A percentile compares a stretch with the other conserved stretches of the same genome.
Conservation (phyloP, 257 asterid genomes). For the Solanum paucissectum region DNA sequence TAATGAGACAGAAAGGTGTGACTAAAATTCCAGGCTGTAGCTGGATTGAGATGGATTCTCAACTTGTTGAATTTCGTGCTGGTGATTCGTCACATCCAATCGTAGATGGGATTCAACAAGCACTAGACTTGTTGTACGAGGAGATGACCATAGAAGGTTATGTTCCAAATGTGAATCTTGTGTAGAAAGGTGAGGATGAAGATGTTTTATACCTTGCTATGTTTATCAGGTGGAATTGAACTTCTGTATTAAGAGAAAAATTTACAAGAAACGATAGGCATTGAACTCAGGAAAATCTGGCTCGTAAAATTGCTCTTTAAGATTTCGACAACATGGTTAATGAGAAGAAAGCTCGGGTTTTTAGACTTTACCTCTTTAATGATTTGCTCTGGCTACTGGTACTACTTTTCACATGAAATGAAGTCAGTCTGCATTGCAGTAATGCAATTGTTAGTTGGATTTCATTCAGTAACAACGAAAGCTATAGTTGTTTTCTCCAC, state of each 20-base stretch:
- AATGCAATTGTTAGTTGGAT: not conserved
- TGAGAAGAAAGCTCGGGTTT: not conserved
- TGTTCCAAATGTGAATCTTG: slow-evolving; percentile 12
- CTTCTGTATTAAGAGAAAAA: not conserved
- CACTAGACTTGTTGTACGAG: slow-evolving; percentile 48
- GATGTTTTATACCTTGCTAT: not conserved
- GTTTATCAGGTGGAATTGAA: not conserved
- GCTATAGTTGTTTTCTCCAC: not conserved
- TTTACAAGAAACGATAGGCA: not conserved
- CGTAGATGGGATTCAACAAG: slow-evolving; percentile 25
- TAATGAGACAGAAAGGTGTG: slow-evolving; percentile 73
- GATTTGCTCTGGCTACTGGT: not conserved
- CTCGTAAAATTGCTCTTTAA: not conserved
- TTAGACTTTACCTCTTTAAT: not conserved
- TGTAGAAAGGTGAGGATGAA: not conserved
- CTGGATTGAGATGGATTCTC: slow-evolving; percentile 72
- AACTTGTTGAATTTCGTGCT: slow-evolving; percentile 67
- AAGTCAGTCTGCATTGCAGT: not conserved
- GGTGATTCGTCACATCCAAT: slow-evolving; percentile 34
- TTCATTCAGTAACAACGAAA: not conserved
- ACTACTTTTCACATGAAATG: not conserved
- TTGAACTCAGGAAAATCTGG: not conserved
- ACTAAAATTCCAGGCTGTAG: slow-evolving; percentile 86
- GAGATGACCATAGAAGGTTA: slow-evolving; percentile 31
- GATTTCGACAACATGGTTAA: not conserved